Base-by-base conservation (phyloP, 2,329 filamentous ascomycete genomes). In the Onygena corvina region DNA sequence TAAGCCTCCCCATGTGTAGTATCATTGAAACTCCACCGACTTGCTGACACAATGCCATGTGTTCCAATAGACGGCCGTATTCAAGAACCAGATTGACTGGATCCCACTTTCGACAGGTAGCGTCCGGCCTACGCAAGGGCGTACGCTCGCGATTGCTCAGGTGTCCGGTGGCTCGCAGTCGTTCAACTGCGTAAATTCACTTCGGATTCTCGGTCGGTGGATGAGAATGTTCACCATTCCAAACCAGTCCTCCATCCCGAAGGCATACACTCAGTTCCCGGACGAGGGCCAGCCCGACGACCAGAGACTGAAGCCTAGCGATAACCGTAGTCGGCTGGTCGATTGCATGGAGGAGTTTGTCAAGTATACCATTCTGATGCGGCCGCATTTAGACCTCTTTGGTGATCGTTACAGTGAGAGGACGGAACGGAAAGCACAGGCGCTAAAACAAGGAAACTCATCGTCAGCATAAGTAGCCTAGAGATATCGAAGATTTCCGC, bases 51-150 rank as follows among this genome's bases (percentile, higher is more conserved):
- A 12, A 31, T 12, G 9, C 29, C 9, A 31, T 3, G n/a, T 31
- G 27, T 11, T 5, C n/a, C 51, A 35, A 4, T 46, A 76, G 70
- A 82, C 79, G 0, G 77, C 73, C 3, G 75, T 83, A 0, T 83
- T 83, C 69, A 83, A 83, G 54, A 80, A 81, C 54, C 79, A 83
- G 54, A 83, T 83, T 44, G 80, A 84, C 61, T 83, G 80, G 81
- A 80, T 83, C 33, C 80, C 80, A 0, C 66, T 84, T 0, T 73
- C 68, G 1, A 75, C 75, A 0, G 79, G 80, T 20, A 76, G 75
- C 6, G 74, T 84, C 0, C 75, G 80, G 0, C 80, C 79, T 0
- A 83, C 80, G 0, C 80, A 84, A 64, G 80, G 80, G 29, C 71
- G 79, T 0, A 83, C 79, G 0, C 67, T 84, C 0, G 74, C 75